Percentiles rank a stretch among this genome's conserved stretches.
These are phyloP conservation scores for Graphiopsis chlorocephala DNA, from an alignment of 2,329 filamentous ascomycete species.

Conservation along the genomic window DNA sequence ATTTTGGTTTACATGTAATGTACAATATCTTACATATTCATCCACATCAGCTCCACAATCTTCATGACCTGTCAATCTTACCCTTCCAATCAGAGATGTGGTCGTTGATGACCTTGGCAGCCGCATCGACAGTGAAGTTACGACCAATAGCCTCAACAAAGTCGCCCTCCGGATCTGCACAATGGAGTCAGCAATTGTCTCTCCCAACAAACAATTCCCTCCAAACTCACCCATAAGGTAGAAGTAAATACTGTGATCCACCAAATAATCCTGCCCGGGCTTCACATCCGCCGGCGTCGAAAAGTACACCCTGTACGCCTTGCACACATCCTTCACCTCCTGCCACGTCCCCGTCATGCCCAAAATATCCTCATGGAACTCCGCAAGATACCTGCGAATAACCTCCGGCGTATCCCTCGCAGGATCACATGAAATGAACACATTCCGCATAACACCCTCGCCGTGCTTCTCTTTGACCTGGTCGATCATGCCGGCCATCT, in stretches of 20 bases:
- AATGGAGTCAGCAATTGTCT: neutral
- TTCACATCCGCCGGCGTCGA: slow-evolving; percentile 85
- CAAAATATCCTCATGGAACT: slow-evolving; percentile 84
- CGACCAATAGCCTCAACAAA: slow-evolving; percentile 96
- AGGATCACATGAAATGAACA: slow-evolving; percentile 96
- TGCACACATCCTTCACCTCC: slow-evolving; percentile 90
- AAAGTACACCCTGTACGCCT: slow-evolving; percentile 95
- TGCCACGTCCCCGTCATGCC: slow-evolving; percentile 93
- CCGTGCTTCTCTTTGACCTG: slow-evolving; percentile 51
- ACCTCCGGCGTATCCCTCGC: slow-evolving; percentile 84
- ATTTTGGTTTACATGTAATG: neutral
- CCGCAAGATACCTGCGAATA: slow-evolving; percentile 77
- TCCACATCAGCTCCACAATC: neutral
- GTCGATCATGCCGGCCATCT: slow-evolving; percentile 97
- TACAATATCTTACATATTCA: slow-evolving; percentile 17
- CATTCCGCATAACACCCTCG: slow-evolving; percentile 59
- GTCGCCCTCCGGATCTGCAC: slow-evolving; percentile 83
- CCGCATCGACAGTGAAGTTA: slow-evolving; percentile 87
- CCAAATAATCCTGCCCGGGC: slow-evolving; percentile 92
- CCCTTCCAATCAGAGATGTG: slow-evolving; percentile 79
- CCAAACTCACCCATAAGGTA: slow-evolving; percentile 77
- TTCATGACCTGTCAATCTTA: slow-evolving; percentile 47
- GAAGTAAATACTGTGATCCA: slow-evolving; percentile 99
- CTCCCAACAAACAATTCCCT: neutral
- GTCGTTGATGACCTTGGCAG: slow-evolving; percentile 75